A percentile compares a stretch with the other conserved stretches of the same genome.
Evolutionary conservation across 495 filamentous ascomycete genomes (phyloP).

Genomic region (Lepraria neglecta): DNA sequence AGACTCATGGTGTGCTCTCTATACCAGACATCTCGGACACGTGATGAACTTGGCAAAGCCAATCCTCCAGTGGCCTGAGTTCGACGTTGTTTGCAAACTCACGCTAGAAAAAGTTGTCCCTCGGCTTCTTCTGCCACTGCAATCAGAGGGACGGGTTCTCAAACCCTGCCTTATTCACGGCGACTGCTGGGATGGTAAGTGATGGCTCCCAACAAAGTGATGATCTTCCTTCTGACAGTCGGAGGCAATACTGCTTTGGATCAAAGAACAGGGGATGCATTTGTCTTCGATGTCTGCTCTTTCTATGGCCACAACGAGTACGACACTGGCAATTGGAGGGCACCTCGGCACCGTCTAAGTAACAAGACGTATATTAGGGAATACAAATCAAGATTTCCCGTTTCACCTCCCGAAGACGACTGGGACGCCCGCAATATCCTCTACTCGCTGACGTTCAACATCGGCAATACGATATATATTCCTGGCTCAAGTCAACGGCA

Average conservation of each 20-base stretch:
- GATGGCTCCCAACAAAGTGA: background rate
- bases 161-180: conserved; percentile 43
- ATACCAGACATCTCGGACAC: conserved; percentile 31
- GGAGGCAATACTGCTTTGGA: conserved; percentile 39
- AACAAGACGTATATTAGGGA: conserved; percentile 26
- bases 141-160: conserved; percentile 36
- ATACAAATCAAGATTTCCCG: conserved; percentile 28
- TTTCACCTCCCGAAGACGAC: conserved; percentile 27
- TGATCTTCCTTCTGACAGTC: background rate
- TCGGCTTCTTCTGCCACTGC: conserved; percentile 36
- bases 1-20: conserved; percentile 44
- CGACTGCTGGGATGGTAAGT: conserved; percentile 40
- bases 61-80: conserved; percentile 27
- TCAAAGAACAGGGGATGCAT: conserved; percentile 27
- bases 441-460: conserved; percentile 31
- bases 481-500: conserved; percentile 25
- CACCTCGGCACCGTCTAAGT: conserved; percentile 28
- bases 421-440: conserved; percentile 31
- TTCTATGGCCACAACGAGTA: conserved; percentile 48
- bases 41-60: conserved; percentile 31
- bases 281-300: conserved; percentile 44
- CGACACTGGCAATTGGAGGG: conserved; percentile 27
- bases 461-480: conserved; percentile 30
- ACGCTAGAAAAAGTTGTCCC: conserved; percentile 37
- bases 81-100: conserved; percentile 26